These are phyloP conservation scores for Solanum rostratum DNA, from an alignment of 257 asterid species.

Conservation along the genomic window DNA sequence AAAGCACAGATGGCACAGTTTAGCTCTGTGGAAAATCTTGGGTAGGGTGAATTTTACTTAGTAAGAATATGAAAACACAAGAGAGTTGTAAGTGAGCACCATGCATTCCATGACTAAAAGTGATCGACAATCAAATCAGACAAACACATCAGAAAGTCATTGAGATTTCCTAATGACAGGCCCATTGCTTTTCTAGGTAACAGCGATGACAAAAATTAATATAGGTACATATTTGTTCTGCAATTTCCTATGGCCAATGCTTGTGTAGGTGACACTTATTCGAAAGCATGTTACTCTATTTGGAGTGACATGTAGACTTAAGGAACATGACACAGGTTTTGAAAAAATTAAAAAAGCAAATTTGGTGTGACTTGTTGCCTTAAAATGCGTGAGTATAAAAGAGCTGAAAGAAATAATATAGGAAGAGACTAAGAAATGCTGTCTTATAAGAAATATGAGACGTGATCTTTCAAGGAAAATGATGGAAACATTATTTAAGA, in stretches of 20 bases:
- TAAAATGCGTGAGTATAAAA: background rate
- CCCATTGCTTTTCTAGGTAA: background rate
- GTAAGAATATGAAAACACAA: background rate
- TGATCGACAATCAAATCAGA: background rate
- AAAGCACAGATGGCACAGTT: background rate
- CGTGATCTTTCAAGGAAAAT: background rate
- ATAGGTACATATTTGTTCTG: background rate
- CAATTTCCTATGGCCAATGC: background rate
- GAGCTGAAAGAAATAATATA: background rate
- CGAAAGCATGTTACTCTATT: background rate
- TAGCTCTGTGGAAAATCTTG: background rate
- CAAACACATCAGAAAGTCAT: background rate
- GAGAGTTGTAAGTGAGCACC: background rate
- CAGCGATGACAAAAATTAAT: background rate
- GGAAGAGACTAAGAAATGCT: background rate
- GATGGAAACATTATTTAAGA: background rate
- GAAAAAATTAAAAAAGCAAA: background rate
- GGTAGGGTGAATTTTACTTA: background rate
- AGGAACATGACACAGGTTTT: background rate
- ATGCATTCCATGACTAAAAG: background rate
- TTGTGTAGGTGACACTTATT: background rate
- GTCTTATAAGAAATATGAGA: background rate
- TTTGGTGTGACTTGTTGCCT: background rate
- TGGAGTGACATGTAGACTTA: background rate
- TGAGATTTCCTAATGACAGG: background rate